Base-by-base conservation (phyloP, 2,329 filamentous ascomycete genomes). In the Aspergillus sp. region DNA sequence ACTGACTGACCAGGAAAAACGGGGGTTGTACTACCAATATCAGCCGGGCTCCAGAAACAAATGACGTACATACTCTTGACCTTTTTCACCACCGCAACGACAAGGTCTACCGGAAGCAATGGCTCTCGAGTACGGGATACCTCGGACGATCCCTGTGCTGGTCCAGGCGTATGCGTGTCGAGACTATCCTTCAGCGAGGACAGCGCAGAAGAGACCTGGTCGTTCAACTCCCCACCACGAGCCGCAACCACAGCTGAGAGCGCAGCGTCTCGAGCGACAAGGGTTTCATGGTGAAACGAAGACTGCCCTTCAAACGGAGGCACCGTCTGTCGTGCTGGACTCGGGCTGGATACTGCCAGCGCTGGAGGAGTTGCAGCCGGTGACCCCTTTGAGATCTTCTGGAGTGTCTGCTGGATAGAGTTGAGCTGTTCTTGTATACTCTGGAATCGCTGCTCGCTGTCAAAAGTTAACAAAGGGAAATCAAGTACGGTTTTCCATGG, bases 1-100 rank as follows among this genome's bases (percentile, higher is more conserved):
- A 66, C 53, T 69, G 65, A 48, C 60, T 63, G 18, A 67, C 63
- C 32, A 69, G 52, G 36, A 58, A 68, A 32, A 69, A 69, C 0
- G 67, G 67, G 13, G 66, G 67, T 57, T 64, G 60, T 4, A 56
- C 65, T 66, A 34, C 7, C 8, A 4, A 15, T 12, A 6, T 52
- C 43, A 44, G 58, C 48, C 36, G 32, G 54, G 13, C 13, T 3
- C 39, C 11, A n/a, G 5, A 9, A 3, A 17, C 6, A 13, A 11
- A 2, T 3, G n/a, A n/a, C 2, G 12, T 2, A 20, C 22, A 39
- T 41, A 66, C 64, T 56, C 55, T 67, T 64, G 6, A 67, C 58
- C 24, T 62, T 65, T 26, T 59, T 62, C 3, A 67, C 58, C 9
- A 67, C 57, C 2, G 64, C 58, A 12, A 67, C 55, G 1, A 65